Conservation (phyloP, 345 rosid species). For the Psidium guajava region DNA sequence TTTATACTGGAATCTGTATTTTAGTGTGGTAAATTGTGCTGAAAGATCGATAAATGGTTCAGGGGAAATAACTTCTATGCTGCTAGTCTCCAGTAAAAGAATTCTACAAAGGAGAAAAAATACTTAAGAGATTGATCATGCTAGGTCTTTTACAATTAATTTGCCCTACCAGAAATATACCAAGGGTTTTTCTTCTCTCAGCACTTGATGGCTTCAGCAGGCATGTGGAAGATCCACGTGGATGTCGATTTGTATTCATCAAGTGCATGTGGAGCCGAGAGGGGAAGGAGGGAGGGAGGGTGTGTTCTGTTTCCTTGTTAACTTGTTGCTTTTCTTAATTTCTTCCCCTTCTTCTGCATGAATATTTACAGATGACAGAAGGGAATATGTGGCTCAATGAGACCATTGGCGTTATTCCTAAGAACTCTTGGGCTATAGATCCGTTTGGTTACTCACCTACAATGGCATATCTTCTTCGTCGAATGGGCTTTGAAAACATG, state of each 20-base stretch:
- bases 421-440: slow-evolving; percentile 97
- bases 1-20: neutral
- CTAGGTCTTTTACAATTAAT: neutral
- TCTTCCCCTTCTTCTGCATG: neutral
- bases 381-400: slow-evolving; percentile 96
- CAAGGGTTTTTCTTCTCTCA: neutral
- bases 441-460: slow-evolving; percentile 98
- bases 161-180: neutral
- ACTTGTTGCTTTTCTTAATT: neutral
- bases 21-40: neutral
- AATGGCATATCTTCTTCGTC: slow-evolving; percentile 93
- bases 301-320: neutral
- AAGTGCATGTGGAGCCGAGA: neutral
- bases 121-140: neutral
- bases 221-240: neutral
- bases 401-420: slow-evolving; percentile 81
- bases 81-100: neutral
- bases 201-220: neutral
- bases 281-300: too few species aligned
- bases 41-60: neutral
- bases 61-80: neutral
- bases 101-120: neutral
- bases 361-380: slow-evolving; percentile 55
- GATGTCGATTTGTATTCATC: neutral
- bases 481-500: slow-evolving; percentile 99